Evolutionary conservation across 148 eudicot genomes (phyloP).

Genomic region (Spergularia bocconei): DNA sequence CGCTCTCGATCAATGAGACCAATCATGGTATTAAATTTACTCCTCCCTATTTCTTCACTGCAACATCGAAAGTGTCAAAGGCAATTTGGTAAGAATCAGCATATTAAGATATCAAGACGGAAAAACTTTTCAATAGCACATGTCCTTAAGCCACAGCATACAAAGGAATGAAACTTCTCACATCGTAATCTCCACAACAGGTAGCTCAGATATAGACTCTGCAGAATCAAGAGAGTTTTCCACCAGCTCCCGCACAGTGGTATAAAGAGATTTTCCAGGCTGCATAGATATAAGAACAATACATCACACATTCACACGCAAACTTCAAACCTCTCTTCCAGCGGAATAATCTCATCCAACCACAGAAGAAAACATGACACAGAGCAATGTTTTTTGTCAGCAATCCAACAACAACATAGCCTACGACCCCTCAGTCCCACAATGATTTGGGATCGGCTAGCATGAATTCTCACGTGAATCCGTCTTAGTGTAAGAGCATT

Average conservation of each 20-base stretch:
- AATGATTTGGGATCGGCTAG: too few species aligned
- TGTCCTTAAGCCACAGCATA: background rate
- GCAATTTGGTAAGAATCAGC: background rate
- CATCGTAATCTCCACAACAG: slow-evolving; percentile 81
- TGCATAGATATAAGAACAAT: slow-evolving; percentile 25
- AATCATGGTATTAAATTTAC: slow-evolving; percentile 91
- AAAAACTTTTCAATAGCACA: background rate
- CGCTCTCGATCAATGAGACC: slow-evolving; percentile 93
- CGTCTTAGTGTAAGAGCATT: too few species aligned
- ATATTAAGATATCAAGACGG: background rate
- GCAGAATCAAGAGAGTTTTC: slow-evolving; percentile 98
- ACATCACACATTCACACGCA: slow-evolving; percentile 6
- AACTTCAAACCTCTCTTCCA: background rate
- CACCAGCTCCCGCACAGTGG: slow-evolving; percentile 96
- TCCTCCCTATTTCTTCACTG: slow-evolving; percentile 91
- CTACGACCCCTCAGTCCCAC: too few species aligned
- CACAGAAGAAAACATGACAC: background rate
- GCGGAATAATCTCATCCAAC: background rate
- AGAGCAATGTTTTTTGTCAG: too few species aligned
- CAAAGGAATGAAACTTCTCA: slow-evolving; percentile 30
- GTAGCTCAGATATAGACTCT: slow-evolving; percentile 90
- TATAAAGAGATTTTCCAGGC: slow-evolving; percentile 92
- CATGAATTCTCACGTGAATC: too few species aligned
- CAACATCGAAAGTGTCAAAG: slow-evolving; percentile 23
- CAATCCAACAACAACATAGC: background rate